Base-by-base conservation (phyloP, 257 asterid species). In the Solanum tarapatanum region DNA sequence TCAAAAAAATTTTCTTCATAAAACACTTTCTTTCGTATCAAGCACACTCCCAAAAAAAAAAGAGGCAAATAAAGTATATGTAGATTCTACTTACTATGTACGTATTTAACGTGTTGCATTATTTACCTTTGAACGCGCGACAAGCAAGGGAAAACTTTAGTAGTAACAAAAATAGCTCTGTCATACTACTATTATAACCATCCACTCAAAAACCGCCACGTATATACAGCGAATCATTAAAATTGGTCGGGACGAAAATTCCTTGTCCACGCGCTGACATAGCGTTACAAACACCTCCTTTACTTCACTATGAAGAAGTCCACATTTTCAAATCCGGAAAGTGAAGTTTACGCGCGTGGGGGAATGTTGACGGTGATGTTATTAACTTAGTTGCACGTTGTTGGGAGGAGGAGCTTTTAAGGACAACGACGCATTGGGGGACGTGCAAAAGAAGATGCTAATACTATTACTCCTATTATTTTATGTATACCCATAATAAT, bases 341-440 rank as follows among this genome's bases (percentile, higher is more conserved):
- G 28, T 1, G 85, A 80, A 26, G 14, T 48, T 80, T 80, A 14
- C n/a, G 83, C 76, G 28, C 64, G 87, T 66, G 82, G 74, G 13
- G 55, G 4, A 28, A 69, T 51, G 28, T 80, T 80, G 41, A 80
- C 41, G 84, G 84, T 30, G 70, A 12, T 43, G 62, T n/a, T 8
- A 33, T 14, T 26, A 35, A 19, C 83, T 39, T 75, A 48, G 37
- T 28, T 77, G 86, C 91, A 87, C 88, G 89, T 88, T 69, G 69
- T 83, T 88, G 79, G 75, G 85, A 74, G 75, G 30, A 33, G 75
- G 41, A 70, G 24, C 41, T 33, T 55, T 45, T 30, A 45, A 43
- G 75, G 62, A 84, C 85, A 83, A 89, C 51, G 69, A 87, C 48
- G 66, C 77, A 76, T 89, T 55, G 82, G 88, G 72, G 89, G 90